Percentiles rank a stretch among this genome's conserved stretches.
These are phyloP conservation scores for Cladosporium sp. DNA, from an alignment of 2,329 filamentous ascomycete species.

Conservation along the genomic window DNA sequence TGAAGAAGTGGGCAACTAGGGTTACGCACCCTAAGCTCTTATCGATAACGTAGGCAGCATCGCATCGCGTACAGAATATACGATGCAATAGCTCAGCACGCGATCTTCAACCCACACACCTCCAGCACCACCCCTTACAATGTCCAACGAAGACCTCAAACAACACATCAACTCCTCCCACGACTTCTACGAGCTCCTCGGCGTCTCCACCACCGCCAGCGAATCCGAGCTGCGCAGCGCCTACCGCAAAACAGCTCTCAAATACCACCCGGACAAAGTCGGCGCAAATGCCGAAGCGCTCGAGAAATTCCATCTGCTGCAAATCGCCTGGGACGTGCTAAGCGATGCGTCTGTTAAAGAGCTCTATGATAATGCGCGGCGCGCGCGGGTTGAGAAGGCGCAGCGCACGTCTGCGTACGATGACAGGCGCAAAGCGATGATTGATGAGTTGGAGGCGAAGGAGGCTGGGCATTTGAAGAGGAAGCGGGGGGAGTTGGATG, in stretches of 20 bases:
- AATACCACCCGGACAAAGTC: constrained; percentile 92
- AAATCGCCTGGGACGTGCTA: constrained; percentile 83
- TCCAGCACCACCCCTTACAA: constrained; percentile 21
- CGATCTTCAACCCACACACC: not conserved
- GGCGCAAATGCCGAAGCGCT: constrained; percentile 64
- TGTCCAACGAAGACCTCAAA: constrained; percentile 45
- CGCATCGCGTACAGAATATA: not conserved
- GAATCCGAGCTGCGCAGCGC: constrained; percentile 78
- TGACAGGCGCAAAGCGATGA: constrained; percentile 71
- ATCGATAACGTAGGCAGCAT: not conserved
- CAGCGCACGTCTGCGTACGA: constrained; percentile 73
- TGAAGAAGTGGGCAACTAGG: not conserved
- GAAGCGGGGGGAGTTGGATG: constrained; percentile 45
- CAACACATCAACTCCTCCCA: constrained; percentile 42
- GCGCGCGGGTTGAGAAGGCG: constrained; percentile 68
- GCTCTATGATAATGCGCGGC: constrained; percentile 75
- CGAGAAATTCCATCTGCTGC: constrained; percentile 80
- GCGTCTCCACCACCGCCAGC: constrained; percentile 57
- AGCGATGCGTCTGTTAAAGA: constrained; percentile 68
- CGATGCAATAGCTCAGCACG: not conserved
- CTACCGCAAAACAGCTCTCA: constrained; percentile 82
- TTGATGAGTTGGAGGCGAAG: constrained; percentile 79
- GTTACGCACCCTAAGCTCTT: not conserved
- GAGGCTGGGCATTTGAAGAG: constrained; percentile 58
- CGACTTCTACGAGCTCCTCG: constrained; percentile 78